These are phyloP conservation scores for Hygrophorus pudorinus DNA, from an alignment of 768 basidiomycete genomes.

Conservation along the genomic window DNA sequence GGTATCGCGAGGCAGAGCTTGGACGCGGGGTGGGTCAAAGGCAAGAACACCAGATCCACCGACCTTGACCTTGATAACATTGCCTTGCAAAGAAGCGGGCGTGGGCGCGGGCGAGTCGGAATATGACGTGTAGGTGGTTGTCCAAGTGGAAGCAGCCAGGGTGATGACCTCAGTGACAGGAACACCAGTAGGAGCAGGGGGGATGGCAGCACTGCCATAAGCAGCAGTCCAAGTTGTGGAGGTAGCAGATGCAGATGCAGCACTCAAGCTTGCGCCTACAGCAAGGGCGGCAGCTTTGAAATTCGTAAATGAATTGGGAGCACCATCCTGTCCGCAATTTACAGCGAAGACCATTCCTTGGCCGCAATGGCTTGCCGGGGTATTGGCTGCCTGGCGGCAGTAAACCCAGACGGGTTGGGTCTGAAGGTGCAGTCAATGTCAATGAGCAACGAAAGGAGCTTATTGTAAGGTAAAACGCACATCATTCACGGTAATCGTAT, in stretches of 20 bases:
- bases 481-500: constrained; percentile 43
- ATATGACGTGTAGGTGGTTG: constrained; percentile 48
- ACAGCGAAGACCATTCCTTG: constrained; percentile 59
- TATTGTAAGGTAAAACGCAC: constrained; percentile 17
- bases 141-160: constrained; percentile 35
- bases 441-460: neutral
- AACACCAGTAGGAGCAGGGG: constrained; percentile 34
- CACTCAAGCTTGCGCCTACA: constrained; percentile 38
- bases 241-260: constrained; percentile 28
- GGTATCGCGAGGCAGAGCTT: constrained; percentile 42
- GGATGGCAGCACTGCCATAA: constrained; percentile 41
- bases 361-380: constrained; percentile 47
- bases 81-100: constrained; percentile 35
- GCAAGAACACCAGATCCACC: constrained; percentile 37
- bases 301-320: constrained; percentile 48
- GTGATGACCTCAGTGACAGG: constrained; percentile 40
- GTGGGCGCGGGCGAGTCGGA: constrained; percentile 45
- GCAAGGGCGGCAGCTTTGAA: constrained; percentile 51
- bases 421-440: constrained; percentile 18
- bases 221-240: constrained; percentile 32
- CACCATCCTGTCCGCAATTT: constrained; percentile 46
- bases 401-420: constrained; percentile 50
- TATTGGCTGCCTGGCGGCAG: constrained; percentile 43
- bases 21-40: constrained; percentile 40
- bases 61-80: constrained; percentile 43